Evolutionary conservation across 352 stramenopile genomes (phyloP), one percentile per base, ranked within the genome.

Genomic region (Phytophthora sp.): DNA sequence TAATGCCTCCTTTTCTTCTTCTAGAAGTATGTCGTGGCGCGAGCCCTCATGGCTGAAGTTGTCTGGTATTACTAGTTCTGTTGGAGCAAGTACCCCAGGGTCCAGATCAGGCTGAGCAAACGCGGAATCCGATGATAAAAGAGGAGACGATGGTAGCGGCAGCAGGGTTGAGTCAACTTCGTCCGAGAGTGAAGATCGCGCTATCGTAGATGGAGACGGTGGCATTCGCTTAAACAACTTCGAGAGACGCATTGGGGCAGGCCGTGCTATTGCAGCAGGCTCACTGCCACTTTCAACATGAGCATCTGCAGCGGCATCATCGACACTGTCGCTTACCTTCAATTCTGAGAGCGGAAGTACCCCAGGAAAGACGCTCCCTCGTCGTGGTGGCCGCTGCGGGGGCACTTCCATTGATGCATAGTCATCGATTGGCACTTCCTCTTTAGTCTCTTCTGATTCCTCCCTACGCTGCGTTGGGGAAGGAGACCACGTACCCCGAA

Each of bases 151-250:
- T 30, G 18, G 27, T 11, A 37, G n/a, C 15, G 11, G 20, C 27
- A n/a, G 18, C 15, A 54, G 12, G 5, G 21, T 13, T 31, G 35
- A 4, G 23, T 53, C 42, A 45, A 5, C 41, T 44, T 52, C 41
- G 13, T 53, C 53, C 1, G 31, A 44, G 4, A 11, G 4, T 45
- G 28, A 45, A 20, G 28, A 51, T 6, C 26, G 38, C 23, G 21
- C 13, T 17, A 32, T 3, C 0, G n/a, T 18, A 51, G 52, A 17
- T 26, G 38, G 28, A 3, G 35, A 34, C 12, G 34, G 18, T 10
- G 39, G 32, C 13, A 54, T 50, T 24, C 31, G 58, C 32, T 60
- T 66, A 17, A 66, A 66, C 18, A 69, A 30, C 23, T 65, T 69
- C 12, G 54, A 65, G 35, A 69, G 17, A 18, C 27, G 26, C 27